phyloP scores from a whole-genome alignment of 140 eudicot species.

The Senecio squalidus region DNA sequence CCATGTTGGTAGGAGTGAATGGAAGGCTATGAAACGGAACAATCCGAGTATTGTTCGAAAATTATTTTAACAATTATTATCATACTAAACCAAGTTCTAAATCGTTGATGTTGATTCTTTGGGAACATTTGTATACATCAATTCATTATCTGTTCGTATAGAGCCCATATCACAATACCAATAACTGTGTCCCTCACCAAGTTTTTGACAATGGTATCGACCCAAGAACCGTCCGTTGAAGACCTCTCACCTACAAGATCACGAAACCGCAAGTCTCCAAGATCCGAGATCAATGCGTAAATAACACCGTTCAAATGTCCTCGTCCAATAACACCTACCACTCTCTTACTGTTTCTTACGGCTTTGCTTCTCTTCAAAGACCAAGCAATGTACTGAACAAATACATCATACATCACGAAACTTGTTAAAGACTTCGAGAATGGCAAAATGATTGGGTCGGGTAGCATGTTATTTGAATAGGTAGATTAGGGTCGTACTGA shows the following conservation, averaged over 20 bases:
- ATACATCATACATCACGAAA: neutral
- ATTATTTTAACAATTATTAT: neutral
- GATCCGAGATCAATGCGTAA: constrained; percentile 72
- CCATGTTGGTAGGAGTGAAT: too few species aligned
- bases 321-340: constrained; percentile 90
- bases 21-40: too few species aligned
- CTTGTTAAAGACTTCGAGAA: neutral
- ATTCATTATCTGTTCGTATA: constrained; percentile 55
- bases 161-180: constrained; percentile 68
- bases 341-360: constrained; percentile 68
- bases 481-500: neutral
- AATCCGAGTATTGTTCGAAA: too few species aligned
- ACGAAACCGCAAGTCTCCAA: constrained; percentile 75
- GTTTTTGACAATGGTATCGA: constrained; percentile 32
- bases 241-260: constrained; percentile 71
- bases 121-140: constrained; percentile 8
- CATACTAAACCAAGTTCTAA: neutral
- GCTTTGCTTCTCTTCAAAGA: constrained; percentile 96
- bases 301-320: constrained; percentile 93
- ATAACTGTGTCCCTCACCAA: constrained; percentile 79
- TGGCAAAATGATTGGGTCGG: neutral
- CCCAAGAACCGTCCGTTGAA: constrained; percentile 40
- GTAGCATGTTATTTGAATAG: neutral
- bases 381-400: constrained; percentile 79
- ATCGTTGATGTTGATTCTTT: neutral